Percentiles rank a stretch among this genome's conserved stretches.
These are phyloP conservation scores for Microglena sp. DNA, from an alignment of 139 green algal genomes.

Conservation along the genomic window DNA sequence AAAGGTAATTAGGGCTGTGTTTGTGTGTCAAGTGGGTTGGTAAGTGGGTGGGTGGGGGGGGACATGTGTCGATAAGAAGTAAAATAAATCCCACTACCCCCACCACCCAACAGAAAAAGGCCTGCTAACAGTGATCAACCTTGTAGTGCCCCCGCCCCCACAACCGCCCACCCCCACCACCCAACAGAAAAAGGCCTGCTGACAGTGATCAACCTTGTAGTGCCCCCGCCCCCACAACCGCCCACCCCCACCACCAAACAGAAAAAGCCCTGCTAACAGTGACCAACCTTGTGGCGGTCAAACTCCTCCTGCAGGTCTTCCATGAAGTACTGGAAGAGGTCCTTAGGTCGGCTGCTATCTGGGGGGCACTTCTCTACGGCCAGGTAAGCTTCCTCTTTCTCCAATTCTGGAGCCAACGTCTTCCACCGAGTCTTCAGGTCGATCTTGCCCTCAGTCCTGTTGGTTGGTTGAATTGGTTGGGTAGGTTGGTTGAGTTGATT, in stretches of 20 bases:
- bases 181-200: no score
- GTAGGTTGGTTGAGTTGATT: no score
- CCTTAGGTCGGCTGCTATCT: conserved; percentile 58
- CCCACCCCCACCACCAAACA: neutral
- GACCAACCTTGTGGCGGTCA: conserved; percentile 33
- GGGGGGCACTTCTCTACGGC: conserved; percentile 52
- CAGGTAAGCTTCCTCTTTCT: conserved; percentile 48
- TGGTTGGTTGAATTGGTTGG: no score
- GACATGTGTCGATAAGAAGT: no score
- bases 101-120: no score
- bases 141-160: neutral
- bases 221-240: neutral
- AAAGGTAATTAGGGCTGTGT: no score
- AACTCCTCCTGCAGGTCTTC: conserved; percentile 75
- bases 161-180: no score
- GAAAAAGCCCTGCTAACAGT: neutral
- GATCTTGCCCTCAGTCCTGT: conserved; percentile 35
- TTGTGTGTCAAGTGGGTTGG: no score
- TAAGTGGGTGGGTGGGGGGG: no score
- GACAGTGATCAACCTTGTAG: neutral
- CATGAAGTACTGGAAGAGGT: conserved; percentile 82
- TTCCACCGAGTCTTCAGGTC: conserved; percentile 39
- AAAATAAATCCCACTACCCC: no score
- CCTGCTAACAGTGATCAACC: no score
- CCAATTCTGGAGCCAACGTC: no score